Conservation (phyloP, 208 protist genomes). For the Trypanosoma mega region DNA sequence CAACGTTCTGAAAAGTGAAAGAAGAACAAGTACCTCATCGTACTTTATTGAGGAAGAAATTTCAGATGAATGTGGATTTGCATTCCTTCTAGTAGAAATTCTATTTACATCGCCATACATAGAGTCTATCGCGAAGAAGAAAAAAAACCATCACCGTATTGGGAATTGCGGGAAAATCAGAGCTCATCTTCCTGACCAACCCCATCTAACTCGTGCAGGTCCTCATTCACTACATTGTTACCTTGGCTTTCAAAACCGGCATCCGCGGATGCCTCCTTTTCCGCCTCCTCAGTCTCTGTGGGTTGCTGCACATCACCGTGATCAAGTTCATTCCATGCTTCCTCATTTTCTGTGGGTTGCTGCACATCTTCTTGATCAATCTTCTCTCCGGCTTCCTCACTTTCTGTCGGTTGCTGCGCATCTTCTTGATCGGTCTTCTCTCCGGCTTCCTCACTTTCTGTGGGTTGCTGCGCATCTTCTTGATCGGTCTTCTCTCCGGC, state of each 20-base stretch:
- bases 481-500: background rate
- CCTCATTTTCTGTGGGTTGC: background rate
- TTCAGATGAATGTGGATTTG: too few relatives aligned
- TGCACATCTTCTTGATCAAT: slow-evolving; percentile 1
- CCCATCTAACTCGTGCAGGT: too few relatives aligned
- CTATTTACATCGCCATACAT: slow-evolving; percentile 28
- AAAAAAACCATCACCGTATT: background rate
- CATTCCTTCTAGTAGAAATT: background rate
- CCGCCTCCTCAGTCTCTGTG: too few relatives aligned
- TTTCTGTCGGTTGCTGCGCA: too few relatives aligned
- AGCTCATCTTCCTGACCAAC: too few relatives aligned
- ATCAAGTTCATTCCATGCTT: too few relatives aligned
- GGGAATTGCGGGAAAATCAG: too few relatives aligned
- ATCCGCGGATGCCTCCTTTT: too few relatives aligned
- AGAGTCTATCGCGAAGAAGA: slow-evolving; percentile 4
- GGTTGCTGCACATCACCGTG: too few relatives aligned
- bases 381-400: background rate
- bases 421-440: background rate
- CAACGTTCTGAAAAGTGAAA: background rate
- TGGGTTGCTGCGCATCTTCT: background rate
- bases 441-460: background rate
- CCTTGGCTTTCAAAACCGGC: too few relatives aligned
- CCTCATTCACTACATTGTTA: too few relatives aligned
- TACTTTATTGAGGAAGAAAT: too few relatives aligned
- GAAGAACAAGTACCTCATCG: background rate